Base-by-base conservation (phyloP, 164 flowering plant genomes). In the Vitis rotundifolia region DNA sequence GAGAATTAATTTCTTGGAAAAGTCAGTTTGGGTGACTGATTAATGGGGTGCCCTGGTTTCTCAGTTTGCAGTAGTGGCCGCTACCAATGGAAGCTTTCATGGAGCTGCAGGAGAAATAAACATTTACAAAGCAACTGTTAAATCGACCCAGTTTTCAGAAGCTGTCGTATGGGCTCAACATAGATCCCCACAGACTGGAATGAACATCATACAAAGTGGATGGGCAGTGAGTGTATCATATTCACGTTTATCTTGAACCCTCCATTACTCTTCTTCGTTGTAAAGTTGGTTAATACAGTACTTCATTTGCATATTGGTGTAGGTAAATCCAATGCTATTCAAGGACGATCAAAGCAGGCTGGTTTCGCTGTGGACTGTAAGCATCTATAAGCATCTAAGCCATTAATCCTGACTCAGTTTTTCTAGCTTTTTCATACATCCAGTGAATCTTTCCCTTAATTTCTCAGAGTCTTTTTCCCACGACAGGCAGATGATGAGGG, bases 341-440 rank as follows among this genome's bases (percentile, higher is more conserved):
- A 50, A 55, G 4, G 73, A 71, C 53, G 13, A 10, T 22, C 7
- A 14, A 5, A 22, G 61, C 3, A 60, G 73, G 31, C 16, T 71
- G 6, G 53, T 61, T 47, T 8, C 55, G 3, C 64, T 37, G 48
- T 71, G 73, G 63, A 71, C 73, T 11, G 73, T 71, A 56, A 71
- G 68, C 37, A 56, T 64, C 49, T 19, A 48, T 22, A 22, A 22
- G 26, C 26, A 22, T 22, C 26, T 22, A 22, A 22, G 26, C 26
- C 26, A 22, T 22, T 22, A 22, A 22, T 22, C 26, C 2, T 22
- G 26, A 22, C 2, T 22, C 26, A 22, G 26, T 22, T 22, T 22
- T 22, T 22, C 26, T 22, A 22, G 26, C 2, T 22, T 22, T 22
- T 22, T 22, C 26, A 22, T 1, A 22, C 26, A 22, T 22, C 26